These are phyloP conservation scores for Aspergillus pseudonomiae DNA, from an alignment of 2,329 filamentous ascomycete genomes.

Conservation along the genomic window DNA sequence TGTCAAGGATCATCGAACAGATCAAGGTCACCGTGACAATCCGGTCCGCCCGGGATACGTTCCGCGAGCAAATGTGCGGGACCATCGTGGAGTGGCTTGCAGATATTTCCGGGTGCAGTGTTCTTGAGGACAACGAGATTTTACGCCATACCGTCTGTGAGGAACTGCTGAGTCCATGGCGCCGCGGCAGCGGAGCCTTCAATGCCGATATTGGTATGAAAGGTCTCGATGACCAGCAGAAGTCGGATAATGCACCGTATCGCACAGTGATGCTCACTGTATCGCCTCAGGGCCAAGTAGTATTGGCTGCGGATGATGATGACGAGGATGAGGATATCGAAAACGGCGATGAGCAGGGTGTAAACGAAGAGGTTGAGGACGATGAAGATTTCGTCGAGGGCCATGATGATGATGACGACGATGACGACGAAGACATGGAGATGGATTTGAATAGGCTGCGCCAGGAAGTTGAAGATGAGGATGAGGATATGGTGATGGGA, in stretches of 20 bases:
- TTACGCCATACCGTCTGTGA: slow-evolving; percentile 84
- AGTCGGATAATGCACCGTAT: slow-evolving; percentile 54
- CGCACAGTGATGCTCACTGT: slow-evolving; percentile 45
- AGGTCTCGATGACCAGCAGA: slow-evolving; percentile 80
- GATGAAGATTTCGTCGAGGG: slow-evolving; percentile 49
- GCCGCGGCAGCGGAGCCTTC: slow-evolving; percentile 77
- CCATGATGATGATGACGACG: slow-evolving; percentile 49
- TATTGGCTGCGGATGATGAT: slow-evolving; percentile 53
- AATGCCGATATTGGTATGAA: slow-evolving; percentile 77
- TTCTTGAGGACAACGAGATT: slow-evolving; percentile 77
- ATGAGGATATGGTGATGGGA: slow-evolving; percentile 55
- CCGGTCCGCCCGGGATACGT: slow-evolving; percentile 88
- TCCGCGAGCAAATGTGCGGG: slow-evolving; percentile 98
- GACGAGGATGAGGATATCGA: slow-evolving; percentile 39
- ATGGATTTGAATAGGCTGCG: slow-evolving; percentile 25
- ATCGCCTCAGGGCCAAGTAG: slow-evolving; percentile 44
- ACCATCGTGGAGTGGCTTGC: slow-evolving; percentile 94
- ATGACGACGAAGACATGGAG: slow-evolving; percentile 47
- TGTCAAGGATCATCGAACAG: slow-evolving; percentile 86
- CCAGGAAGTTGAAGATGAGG: slow-evolving; percentile 32
- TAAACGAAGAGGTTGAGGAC: slow-evolving; percentile 52
- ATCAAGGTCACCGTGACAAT: slow-evolving; percentile 97
- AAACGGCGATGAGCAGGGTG: slow-evolving; percentile 42
- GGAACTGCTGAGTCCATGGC: slow-evolving; percentile 86
- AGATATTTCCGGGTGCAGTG: slow-evolving; percentile 87